phyloP scores from a whole-genome alignment of 768 basidiomycete genomes.

The Tremella fuciformis region DNA sequence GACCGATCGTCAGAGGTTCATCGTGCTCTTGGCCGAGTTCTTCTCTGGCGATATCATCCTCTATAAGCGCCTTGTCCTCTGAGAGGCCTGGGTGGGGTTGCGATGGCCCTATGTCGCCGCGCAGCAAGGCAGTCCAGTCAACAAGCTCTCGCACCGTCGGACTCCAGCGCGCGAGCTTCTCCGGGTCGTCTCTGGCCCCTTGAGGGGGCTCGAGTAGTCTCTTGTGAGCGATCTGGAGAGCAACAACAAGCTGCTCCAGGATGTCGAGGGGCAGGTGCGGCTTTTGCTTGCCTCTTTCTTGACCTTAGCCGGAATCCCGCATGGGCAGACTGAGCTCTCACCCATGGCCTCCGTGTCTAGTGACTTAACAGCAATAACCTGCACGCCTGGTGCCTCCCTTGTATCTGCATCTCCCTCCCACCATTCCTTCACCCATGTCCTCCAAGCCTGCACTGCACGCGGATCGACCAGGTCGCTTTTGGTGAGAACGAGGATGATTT shows the following conservation, averaged over 20 bases:
- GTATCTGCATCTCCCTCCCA: constrained; percentile 57
- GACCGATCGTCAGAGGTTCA: constrained; percentile 66
- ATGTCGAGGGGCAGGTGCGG: constrained; percentile 69
- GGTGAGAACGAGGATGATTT: constrained; percentile 90
- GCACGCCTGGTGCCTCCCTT: constrained; percentile 22
- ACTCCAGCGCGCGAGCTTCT: constrained; percentile 62
- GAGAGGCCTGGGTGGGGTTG: too few relatives aligned
- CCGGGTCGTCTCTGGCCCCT: constrained; percentile 57
- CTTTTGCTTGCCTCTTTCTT: constrained; percentile 52
- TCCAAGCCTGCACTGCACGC: constrained; percentile 41
- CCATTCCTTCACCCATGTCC: constrained; percentile 43
- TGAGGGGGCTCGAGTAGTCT: constrained; percentile 69
- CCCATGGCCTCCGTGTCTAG: constrained; percentile 15
- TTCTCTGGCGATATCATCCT: neutral
- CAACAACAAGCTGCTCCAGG: constrained; percentile 63
- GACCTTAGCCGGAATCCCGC: constrained; percentile 17
- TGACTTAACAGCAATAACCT: constrained; percentile 21
- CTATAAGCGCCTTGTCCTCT: neutral
- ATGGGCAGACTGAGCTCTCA: constrained; percentile 2
- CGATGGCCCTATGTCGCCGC: neutral
- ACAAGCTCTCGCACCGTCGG: constrained; percentile 64
- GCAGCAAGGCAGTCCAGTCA: constrained; percentile 64
- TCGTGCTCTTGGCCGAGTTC: constrained; percentile 30
- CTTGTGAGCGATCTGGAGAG: constrained; percentile 65
- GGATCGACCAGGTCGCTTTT: constrained; percentile 79